Percentiles rank a stretch among this genome's conserved stretches.
Conservation (phyloP, 2,329 filamentous ascomycete species). For the Ambrosiella cleistominuta region DNA sequence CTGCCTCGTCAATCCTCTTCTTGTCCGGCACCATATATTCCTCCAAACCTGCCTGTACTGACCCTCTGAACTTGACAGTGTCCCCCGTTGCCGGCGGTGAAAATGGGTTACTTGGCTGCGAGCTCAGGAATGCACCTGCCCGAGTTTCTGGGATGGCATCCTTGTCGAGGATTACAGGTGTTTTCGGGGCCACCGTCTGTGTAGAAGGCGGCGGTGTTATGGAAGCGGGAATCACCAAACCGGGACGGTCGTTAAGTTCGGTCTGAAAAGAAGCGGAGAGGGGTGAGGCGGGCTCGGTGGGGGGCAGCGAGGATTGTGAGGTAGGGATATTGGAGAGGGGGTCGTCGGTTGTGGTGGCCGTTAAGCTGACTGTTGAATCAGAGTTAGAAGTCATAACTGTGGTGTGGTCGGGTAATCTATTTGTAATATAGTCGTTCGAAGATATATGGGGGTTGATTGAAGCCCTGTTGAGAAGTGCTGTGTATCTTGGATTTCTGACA, state of each 20-base stretch:
- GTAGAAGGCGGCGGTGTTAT: conserved; percentile 24
- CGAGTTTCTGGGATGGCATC: conserved; percentile 13
- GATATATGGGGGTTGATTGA: background rate
- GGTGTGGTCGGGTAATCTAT: background rate
- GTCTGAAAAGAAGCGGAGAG: conserved; percentile 31
- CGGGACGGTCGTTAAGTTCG: conserved; percentile 29
- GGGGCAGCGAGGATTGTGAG: conserved; percentile 3
- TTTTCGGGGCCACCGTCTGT: background rate
- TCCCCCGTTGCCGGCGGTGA: conserved; percentile 34
- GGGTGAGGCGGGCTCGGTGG: conserved; percentile 32
- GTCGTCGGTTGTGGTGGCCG: background rate
- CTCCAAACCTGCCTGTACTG: conserved; percentile 15
- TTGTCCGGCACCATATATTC: conserved; percentile 31
- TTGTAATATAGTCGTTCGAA: background rate
- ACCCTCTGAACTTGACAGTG: conserved; percentile 3
- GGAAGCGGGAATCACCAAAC: conserved; percentile 35
- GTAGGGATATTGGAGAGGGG: too few relatives aligned
- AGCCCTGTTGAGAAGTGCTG: background rate
- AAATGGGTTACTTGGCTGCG: conserved; percentile 31
- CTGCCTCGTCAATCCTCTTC: conserved; percentile 34
- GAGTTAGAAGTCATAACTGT: conserved; percentile 7
- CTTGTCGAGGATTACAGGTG: background rate
- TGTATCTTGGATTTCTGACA: too few relatives aligned
- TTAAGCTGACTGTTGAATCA: background rate
- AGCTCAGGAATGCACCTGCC: conserved; percentile 13